Conservation (phyloP, 805 yeast species). For the Metschnikowia henanensis region DNA sequence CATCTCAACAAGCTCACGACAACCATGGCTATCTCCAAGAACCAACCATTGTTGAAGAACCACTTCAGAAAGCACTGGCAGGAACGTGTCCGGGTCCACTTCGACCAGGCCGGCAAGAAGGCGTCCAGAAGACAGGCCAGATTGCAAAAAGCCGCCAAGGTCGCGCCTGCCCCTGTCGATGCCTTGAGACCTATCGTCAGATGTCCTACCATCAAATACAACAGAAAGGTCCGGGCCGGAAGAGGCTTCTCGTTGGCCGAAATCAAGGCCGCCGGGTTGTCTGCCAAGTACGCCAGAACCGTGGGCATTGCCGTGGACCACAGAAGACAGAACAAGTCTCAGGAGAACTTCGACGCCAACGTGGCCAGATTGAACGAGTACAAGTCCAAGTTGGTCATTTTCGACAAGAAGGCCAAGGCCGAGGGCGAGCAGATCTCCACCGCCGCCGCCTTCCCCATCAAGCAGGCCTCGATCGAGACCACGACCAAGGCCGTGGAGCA, state of each 20-base stretch:
- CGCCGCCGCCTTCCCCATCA: conserved; percentile 88
- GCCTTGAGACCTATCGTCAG: conserved; percentile 96
- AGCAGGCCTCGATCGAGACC: conserved; percentile 68
- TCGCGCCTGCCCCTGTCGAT: conserved; percentile 98
- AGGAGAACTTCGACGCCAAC: conserved; percentile 91
- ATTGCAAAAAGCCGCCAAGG: conserved; percentile 87
- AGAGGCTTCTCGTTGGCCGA: conserved; percentile 99
- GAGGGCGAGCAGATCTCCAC: conserved; percentile 75
- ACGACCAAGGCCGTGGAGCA: conserved; percentile 88
- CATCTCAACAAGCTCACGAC: conserved; percentile 3
- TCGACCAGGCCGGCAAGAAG: conserved; percentile 99
- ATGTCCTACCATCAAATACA: conserved; percentile 98
- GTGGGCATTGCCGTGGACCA: conserved; percentile 98
- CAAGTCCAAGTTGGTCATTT: conserved; percentile 92
- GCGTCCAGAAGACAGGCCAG: conserved; percentile 95
- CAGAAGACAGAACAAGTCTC: conserved; percentile 99
- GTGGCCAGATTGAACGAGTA: conserved; percentile 96
- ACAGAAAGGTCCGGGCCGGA: conserved; percentile 99
- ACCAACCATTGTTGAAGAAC: conserved; percentile 98
- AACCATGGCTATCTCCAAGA: conserved; percentile 91
- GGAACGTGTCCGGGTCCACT: conserved; percentile 99
- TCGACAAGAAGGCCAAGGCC: conserved; percentile 83
- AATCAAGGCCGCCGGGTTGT: conserved; percentile 95
- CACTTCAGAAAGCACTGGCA: conserved; percentile 99
- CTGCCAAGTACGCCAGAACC: conserved; percentile 93